These are phyloP conservation scores for Naegleria fowleri DNA, from an alignment of 208 protist genomes.

Conservation along the genomic window DNA sequence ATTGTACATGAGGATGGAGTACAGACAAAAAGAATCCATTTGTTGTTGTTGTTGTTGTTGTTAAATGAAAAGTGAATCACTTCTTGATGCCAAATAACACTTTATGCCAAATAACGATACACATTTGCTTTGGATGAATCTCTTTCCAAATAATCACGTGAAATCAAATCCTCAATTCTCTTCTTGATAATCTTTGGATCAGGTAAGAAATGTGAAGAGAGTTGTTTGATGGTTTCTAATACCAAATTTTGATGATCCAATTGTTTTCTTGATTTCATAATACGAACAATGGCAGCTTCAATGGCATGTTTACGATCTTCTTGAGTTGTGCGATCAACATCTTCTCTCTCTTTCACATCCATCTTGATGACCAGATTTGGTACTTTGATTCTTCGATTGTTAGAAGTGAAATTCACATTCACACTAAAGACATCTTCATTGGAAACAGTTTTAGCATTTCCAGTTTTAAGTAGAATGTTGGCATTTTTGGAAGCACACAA, in stretches of 20 bases:
- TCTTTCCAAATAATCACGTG: conserved; percentile 33
- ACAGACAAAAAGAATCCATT: too few species aligned
- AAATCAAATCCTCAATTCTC: conserved; percentile 33
- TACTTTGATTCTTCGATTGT: conserved; percentile 3
- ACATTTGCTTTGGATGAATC: background rate
- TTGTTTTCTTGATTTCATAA: conserved; percentile 68
- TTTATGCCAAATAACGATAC: conserved; percentile 14
- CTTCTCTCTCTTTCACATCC: background rate
- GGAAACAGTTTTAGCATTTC: background rate
- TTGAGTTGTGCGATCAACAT: conserved; percentile 43
- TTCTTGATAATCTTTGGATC: conserved; percentile 29
- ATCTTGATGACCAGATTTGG: background rate
- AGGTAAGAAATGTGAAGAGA: conserved; percentile 12
- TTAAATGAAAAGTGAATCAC: too few species aligned
- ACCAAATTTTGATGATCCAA: conserved; percentile 31
- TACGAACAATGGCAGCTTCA: conserved; percentile 70
- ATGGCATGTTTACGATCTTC: conserved; percentile 69
- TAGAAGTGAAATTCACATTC: background rate
- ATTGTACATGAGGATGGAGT: too few species aligned
- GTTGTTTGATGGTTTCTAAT: conserved; percentile 21
- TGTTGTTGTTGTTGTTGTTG: too few species aligned
- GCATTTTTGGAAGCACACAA: conserved; percentile 13
- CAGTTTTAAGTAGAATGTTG: background rate
- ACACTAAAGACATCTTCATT: background rate
- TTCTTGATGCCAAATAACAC: too few species aligned